A percentile compares a stretch with the other conserved stretches of the same genome.
phyloP scores from a whole-genome alignment of 495 filamentous ascomycete genomes.

The Talaromyces borbonicus region DNA sequence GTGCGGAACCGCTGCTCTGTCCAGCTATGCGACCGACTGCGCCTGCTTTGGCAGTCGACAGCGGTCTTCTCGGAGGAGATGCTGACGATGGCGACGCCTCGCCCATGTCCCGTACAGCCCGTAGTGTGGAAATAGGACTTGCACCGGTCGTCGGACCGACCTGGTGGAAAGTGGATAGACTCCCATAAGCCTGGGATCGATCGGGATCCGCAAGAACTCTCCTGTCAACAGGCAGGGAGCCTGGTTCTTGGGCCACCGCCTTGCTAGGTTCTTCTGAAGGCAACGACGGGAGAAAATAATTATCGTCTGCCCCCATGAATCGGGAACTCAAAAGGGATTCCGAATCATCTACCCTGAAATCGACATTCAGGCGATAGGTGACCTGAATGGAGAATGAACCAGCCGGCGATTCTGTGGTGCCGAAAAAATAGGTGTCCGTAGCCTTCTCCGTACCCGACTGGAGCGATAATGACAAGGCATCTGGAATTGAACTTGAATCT shows the following conservation, averaged over 20 bases:
- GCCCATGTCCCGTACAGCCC: constrained; percentile 50
- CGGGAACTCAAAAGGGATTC: constrained; percentile 88
- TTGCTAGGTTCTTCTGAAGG: constrained; percentile 29
- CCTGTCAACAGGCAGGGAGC: constrained; percentile 57
- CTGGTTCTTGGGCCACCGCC: constrained; percentile 46
- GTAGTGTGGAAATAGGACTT: constrained; percentile 79
- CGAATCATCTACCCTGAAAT: constrained; percentile 83
- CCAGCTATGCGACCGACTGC: constrained; percentile 51
- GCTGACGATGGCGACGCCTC: constrained; percentile 38
- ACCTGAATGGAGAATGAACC: constrained; percentile 75
- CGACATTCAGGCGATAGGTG: constrained; percentile 75
- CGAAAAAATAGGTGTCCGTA: constrained; percentile 68
- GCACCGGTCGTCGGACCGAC: constrained; percentile 61
- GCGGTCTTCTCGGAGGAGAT: constrained; percentile 52
- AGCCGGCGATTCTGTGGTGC: constrained; percentile 72
- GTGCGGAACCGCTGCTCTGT: constrained; percentile 42
- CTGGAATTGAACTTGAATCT: constrained; percentile 29
- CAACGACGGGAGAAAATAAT: constrained; percentile 71
- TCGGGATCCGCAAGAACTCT: constrained; percentile 44
- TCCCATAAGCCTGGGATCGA: constrained; percentile 77
- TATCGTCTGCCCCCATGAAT: constrained; percentile 87
- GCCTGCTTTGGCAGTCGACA: constrained; percentile 47
- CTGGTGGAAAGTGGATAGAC: constrained; percentile 86
- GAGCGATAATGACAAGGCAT: constrained; percentile 63
- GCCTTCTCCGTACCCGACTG: constrained; percentile 56